Evolutionary conservation across 768 basidiomycete species (phyloP).

Genomic region (Pulveroboletus sp.): DNA sequence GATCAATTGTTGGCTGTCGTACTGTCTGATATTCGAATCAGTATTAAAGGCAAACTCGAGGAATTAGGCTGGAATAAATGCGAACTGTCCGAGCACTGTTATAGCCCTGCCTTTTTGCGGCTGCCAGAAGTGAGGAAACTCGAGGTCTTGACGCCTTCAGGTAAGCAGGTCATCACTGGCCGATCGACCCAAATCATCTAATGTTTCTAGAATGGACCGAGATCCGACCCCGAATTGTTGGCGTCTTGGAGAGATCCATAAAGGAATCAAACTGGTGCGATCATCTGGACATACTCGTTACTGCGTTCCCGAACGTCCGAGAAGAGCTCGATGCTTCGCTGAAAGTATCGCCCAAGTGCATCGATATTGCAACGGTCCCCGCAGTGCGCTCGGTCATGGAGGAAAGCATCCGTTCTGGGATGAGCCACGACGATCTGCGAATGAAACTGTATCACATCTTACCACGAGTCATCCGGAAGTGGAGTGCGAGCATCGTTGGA

Average conservation of each 20-base stretch:
- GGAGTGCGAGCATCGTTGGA: conserved; percentile 9
- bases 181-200: not conserved
- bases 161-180: not conserved
- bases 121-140: conserved; percentile 8
- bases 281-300: too few species aligned
- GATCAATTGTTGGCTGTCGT: not conserved
- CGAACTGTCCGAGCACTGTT: too few species aligned
- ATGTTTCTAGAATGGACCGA: conserved; percentile 7
- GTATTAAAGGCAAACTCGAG: not conserved
- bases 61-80: not conserved
- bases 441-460: not conserved
- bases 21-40: not conserved
- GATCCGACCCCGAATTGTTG: conserved; percentile 1
- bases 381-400: not conserved
- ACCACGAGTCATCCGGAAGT: not conserved
- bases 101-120: not conserved
- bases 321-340: not conserved
- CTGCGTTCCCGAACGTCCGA: not conserved
- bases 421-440: not conserved
- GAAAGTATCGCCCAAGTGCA: not conserved
- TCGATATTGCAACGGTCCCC: conserved; percentile 7
- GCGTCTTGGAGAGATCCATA: not conserved
- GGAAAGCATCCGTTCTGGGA: not conserved
- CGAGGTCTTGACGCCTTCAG: conserved; percentile 1
- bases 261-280: not conserved